Evolutionary conservation across 2,329 filamentous ascomycete species (phyloP), one percentile per base, ranked within the genome.

Genomic region (Setomelanomma holmii): DNA sequence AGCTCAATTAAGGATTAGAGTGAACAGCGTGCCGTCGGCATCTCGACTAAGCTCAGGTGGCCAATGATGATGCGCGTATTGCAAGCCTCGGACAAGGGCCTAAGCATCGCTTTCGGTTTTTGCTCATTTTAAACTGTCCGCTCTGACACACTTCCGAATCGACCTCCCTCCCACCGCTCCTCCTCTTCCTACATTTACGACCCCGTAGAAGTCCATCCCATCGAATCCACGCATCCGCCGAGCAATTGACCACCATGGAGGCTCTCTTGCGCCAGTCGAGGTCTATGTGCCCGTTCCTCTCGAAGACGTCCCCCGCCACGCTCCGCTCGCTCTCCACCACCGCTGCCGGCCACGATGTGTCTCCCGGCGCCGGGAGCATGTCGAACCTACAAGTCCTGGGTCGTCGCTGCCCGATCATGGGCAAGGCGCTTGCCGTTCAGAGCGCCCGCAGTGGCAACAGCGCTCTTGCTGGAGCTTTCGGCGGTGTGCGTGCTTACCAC

Each of bases 371-470:
- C 63, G 91, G 93, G 69, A 91, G 91, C 78, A 96, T 98, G 86
- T 96, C 92, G 71, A 98, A 96, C 80, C 84, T 99, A 69, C 95
- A 98, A 82, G 86, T 95, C 64, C 87, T 96, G 71, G 95, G 91
- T 69, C 89, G 92, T 73, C 91, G 93, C 76, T 99, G 95, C 84
- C 95, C 95, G 53, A 89, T 99, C 77, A 99, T 99, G 95, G 93
- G 93, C 76, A 96, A 97, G 84, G 95, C 95, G 36, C 86, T 99
- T 75, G 90, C 91, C 56, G 88, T 97, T 34, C 93, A 97, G 82
- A 79, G 78, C 54, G 77, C 79, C 52, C 81, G 81, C 68, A 75
- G 76, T 55, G 74, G 72, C 62, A 78, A 78, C 64, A 73, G 70
- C 57, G 72, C 75, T 24, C 73, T 82, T 17, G 75, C 77, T 34